Percentiles rank a stretch among this genome's conserved stretches.
phyloP scores from a whole-genome alignment of 2,329 filamentous ascomycete species.

The Fusarium chuoi region DNA sequence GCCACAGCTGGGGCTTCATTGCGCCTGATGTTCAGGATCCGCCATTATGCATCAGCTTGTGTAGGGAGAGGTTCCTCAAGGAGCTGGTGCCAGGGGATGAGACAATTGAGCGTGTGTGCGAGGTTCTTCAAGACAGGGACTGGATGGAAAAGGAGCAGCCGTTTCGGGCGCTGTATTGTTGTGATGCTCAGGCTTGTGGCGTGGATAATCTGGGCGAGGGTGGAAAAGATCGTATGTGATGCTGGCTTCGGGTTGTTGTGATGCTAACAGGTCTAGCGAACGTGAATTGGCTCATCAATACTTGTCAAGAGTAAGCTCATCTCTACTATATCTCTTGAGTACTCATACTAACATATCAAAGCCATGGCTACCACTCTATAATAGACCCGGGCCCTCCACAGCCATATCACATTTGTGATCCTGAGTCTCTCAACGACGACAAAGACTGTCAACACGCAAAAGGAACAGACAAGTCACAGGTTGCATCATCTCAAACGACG shows the following conservation, averaged over 20 bases:
- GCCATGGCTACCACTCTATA: constrained; percentile 42
- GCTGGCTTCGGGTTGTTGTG: background rate
- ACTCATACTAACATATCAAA: constrained; percentile 19
- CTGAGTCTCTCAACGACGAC: constrained; percentile 12
- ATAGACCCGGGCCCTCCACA: constrained; percentile 44
- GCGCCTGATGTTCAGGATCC: constrained; percentile 46
- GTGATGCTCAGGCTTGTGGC: constrained; percentile 62
- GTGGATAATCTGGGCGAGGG: constrained; percentile 50
- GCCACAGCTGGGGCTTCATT: constrained; percentile 46
- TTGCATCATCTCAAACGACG: background rate
- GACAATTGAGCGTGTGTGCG: constrained; percentile 48
- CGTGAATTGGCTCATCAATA: constrained; percentile 62
- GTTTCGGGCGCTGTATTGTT: constrained; percentile 63
- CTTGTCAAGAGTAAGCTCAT: constrained; percentile 59
- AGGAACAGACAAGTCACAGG: background rate
- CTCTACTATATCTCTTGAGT: background rate
- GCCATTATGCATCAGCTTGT: constrained; percentile 49
- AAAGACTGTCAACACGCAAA: constrained; percentile 24
- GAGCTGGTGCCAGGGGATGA: constrained; percentile 42
- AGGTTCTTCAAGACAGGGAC: constrained; percentile 43
- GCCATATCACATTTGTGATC: constrained; percentile 36
- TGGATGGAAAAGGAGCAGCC: constrained; percentile 40
- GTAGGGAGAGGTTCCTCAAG: constrained; percentile 48
- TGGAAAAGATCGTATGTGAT: constrained; percentile 57
- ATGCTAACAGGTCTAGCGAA: constrained; percentile 53